A percentile compares a stretch with the other conserved stretches of the same genome.
phyloP scores from a whole-genome alignment of 2,329 filamentous ascomycete genomes.

The Colletotrichum camelliae region DNA sequence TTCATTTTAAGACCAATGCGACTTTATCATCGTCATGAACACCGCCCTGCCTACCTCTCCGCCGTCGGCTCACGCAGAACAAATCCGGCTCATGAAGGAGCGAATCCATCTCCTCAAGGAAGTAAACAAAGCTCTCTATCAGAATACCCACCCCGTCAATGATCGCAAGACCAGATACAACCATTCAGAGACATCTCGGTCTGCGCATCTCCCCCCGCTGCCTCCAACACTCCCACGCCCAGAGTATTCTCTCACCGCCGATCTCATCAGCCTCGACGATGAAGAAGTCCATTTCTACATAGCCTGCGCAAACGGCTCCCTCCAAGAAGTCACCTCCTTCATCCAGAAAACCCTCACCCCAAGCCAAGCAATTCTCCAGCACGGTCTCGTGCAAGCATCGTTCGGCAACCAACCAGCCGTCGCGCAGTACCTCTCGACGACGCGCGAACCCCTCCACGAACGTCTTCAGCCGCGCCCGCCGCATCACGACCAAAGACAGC shows the following conservation, averaged over 20 bases:
- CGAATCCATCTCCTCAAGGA: background rate
- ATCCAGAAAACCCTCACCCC: accelerated
- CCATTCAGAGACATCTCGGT: background rate
- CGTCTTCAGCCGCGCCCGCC: background rate
- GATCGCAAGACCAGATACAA: background rate
- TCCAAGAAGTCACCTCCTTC: background rate
- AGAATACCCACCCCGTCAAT: background rate
- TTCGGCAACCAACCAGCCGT: background rate
- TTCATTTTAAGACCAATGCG: no score
- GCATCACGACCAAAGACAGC: background rate
- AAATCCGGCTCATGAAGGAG: background rate
- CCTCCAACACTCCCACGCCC: background rate
- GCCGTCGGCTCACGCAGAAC: background rate
- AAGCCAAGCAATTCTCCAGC: background rate
- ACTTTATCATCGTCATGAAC: background rate
- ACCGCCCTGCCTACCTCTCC: background rate
- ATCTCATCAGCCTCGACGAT: background rate
- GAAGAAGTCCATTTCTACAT: background rate
- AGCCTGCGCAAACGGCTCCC: background rate
- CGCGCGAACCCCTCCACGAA: background rate
- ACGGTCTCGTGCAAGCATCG: background rate
- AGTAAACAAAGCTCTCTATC: background rate
- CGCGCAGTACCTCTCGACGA: background rate
- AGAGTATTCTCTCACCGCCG: background rate
- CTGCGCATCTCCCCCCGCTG: background rate